Evolutionary conservation across 2,329 filamentous ascomycete genomes (phyloP).

Genomic region (Xylaria sp.): DNA sequence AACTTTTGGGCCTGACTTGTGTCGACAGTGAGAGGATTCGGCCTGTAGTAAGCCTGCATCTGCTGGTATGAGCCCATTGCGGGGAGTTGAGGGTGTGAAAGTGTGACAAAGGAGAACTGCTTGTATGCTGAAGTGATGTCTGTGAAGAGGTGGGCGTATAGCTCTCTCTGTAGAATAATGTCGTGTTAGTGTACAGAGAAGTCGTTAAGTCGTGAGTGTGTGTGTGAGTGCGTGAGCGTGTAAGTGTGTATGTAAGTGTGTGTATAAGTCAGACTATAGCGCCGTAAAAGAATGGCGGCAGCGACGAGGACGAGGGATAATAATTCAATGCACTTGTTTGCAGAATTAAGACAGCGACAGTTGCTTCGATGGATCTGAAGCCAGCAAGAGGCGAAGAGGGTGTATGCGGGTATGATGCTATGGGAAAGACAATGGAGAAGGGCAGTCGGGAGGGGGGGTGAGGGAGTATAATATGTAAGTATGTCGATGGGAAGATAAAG

Average conservation of each 20-base stretch:
- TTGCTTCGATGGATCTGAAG: constrained; percentile 29
- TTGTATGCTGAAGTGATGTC: constrained; percentile 29
- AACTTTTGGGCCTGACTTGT: constrained; percentile 65
- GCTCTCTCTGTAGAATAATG: constrained; percentile 40
- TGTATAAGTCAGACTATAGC: constrained; percentile 24
- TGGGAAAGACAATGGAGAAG: constrained; percentile 45
- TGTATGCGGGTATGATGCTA: constrained; percentile 40
- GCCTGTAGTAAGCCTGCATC: constrained; percentile 64
- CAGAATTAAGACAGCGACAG: constrained; percentile 19
- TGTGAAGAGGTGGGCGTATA: constrained; percentile 34
- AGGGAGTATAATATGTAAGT: constrained; percentile 40
- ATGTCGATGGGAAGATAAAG: constrained; percentile 40
- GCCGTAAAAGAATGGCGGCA: constrained; percentile 16
- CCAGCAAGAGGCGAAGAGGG: constrained; percentile 41
- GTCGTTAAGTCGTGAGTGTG: constrained; percentile 8
- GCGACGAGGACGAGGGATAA: constrained; percentile 1
- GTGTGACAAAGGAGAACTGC: constrained; percentile 35
- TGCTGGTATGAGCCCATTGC: constrained; percentile 63
- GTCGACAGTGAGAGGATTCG: constrained; percentile 63
- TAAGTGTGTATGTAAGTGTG: background rate
- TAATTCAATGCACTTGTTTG: constrained; percentile 18
- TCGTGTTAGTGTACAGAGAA: constrained; percentile 45
- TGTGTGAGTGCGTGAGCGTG: constrained; percentile 9
- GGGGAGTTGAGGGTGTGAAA: constrained; percentile 40
- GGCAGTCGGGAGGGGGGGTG: constrained; percentile 39